phyloP scores from a whole-genome alignment of 805 yeast species.

The Cyberlindnera mycetangii region DNA sequence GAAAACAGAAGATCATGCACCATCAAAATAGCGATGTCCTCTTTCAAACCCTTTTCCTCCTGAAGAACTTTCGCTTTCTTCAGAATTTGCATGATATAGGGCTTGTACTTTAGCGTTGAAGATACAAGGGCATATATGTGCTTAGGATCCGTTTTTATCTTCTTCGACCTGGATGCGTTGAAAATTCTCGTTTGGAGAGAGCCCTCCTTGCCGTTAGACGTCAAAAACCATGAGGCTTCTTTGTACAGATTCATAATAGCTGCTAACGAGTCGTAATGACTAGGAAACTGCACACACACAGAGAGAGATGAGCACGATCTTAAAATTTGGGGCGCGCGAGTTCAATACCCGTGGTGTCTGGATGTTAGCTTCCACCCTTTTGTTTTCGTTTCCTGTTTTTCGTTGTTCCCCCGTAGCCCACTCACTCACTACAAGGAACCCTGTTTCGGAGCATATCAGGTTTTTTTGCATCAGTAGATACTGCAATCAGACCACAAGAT shows the following conservation, averaged over 20 bases:
- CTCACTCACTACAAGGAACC: not conserved
- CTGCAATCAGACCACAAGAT: not conserved
- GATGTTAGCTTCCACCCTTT: constrained; percentile 7
- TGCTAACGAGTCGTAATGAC: not conserved
- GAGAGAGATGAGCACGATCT: constrained; percentile 2
- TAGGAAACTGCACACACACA: not conserved
- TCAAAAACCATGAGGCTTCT: constrained; percentile 33
- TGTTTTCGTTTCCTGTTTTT: constrained; percentile 8
- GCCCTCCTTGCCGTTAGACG: constrained; percentile 42
- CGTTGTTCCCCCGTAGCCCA: not conserved
- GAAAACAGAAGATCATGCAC: constrained; percentile 81
- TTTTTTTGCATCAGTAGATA: not conserved
- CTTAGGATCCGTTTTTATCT: constrained; percentile 66
- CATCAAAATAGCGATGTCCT: constrained; percentile 56
- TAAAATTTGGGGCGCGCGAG: not conserved
- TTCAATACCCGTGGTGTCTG: constrained; percentile 10
- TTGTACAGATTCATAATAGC: constrained; percentile 30
- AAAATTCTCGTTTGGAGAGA: constrained; percentile 53
- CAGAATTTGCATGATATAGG: constrained; percentile 59
- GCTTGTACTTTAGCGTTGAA: constrained; percentile 71
- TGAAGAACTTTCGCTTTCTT: constrained; percentile 64
- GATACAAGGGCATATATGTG: constrained; percentile 83
- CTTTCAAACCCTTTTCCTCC: constrained; percentile 49
- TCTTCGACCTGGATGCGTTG: constrained; percentile 43
- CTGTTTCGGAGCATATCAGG: not conserved